Base-by-base conservation (phyloP, 2,329 filamentous ascomycete species). In the Penicillium sp. region DNA sequence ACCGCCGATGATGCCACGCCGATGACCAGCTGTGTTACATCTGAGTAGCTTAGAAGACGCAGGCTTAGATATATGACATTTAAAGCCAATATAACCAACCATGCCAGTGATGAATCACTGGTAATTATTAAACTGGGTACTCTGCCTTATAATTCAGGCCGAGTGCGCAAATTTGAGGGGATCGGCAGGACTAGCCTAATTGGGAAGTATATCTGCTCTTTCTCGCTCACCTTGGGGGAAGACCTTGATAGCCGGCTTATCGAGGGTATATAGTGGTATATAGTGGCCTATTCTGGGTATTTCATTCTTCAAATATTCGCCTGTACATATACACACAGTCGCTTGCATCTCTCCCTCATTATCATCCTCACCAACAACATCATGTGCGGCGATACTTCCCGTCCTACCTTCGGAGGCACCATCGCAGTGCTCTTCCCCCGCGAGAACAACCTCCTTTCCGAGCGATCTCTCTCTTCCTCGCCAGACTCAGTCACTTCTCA, bases 361-460 rank as follows among this genome's bases (percentile, higher is more conserved):
- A 15, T 37, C 13, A 18, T 29, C 34, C n/a, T 9, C 32, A 46
- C 29, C 51, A 30, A 17, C n/a, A 32, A 3, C 24, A 49, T 60
- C n/a, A 86, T 77, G 17, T 84, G 84, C 4, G 76, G 69, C 12
- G 52, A 62, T 0, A 80, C 79, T 8, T 63, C 68, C 42, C 85
- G 66, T 18, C 80, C 62, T 12, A 80, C 80, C 21, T 77, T 62
- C 21, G 71, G 68, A 26, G 63, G 66, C 9, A 65, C 62, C 37
- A 70, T 72, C 47, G 68, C 69, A 26, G 64, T 71, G 34, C 61
- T 72, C 13, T 70, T 67, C 39, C 67, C 67, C 2, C 51, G 18
- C 6, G 45, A 56, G 2, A 49, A 46, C 13, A 21, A 13, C 3
- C 20, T 46, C 6, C 43, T 24, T 13, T 51, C 51, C 2, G 55